Base-by-base conservation (phyloP, 495 filamentous ascomycete genomes). In the Neurospora pannonica region DNA sequence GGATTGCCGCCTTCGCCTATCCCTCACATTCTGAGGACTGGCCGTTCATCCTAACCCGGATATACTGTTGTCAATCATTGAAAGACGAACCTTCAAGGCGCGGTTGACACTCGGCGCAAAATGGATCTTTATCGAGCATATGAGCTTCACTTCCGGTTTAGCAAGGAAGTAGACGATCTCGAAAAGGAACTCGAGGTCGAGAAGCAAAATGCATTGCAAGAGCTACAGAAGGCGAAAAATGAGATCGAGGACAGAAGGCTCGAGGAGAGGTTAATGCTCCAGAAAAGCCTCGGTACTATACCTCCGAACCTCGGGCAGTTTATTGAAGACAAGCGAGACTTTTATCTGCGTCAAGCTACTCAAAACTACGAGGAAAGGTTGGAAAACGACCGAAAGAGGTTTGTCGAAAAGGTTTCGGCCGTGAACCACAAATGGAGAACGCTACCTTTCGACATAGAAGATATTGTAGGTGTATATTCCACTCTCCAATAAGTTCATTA, bases 171-270 rank as follows among this genome's bases (percentile, higher is more conserved):
- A 9, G 43, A 42, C 7, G 48, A 72, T 21, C 36, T 76, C 38
- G 38, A 72, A n/a, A 24, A 70, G 15, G 34, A 72, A 31, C 73
- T 72, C 31, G 28, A 72, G 5, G 38, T 21, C 24, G 10, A 24
- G 5, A 70, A 72, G 40, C 38, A 76, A n/a, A 21, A 71, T 28
- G 74, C 73, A 28, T 69, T 28, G 10, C n/a, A 9, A 8, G 74
- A 70, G 8, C 21, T 76, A 2, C 62, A 73, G 21, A 31, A 21
- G 7, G 67, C 43, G 15, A 42, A 39, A 70, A 10, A 24, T 28
- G 40, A 39, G 24, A 67, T 75, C 31, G 71, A 73, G 15, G 34
- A 17, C 38, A 39, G 34, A 67, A 36, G 28, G 2, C 15, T 17
- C 3, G 28, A 34, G 28, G 28, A 67, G 13, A 67, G 54, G 54